phyloP scores from a whole-genome alignment of 305 asterid species.

The Rubia peregrina region DNA sequence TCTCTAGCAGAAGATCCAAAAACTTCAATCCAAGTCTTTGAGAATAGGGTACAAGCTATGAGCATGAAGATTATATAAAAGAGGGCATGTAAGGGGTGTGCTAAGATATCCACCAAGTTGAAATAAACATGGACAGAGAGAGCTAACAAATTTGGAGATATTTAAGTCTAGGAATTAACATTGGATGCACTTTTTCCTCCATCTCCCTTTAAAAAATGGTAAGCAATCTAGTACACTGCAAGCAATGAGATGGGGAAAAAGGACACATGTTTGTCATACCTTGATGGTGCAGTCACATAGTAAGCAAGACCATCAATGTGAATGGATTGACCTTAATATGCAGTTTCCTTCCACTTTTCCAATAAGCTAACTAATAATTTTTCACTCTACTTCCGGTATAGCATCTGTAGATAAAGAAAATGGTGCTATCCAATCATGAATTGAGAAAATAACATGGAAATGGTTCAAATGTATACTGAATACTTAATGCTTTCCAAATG shows the following conservation, averaged over 20 bases:
- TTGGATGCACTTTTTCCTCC: background rate
- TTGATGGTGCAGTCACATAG: constrained; percentile 68
- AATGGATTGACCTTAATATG: constrained; percentile 56
- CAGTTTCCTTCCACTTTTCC: constrained; percentile 75
- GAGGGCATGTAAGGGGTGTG: constrained; percentile 72
- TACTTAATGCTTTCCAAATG: constrained; percentile 69
- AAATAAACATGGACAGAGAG: constrained; percentile 14
- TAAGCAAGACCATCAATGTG: constrained; percentile 73
- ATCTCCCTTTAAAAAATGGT: background rate
- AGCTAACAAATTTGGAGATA: background rate
- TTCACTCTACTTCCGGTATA: constrained; percentile 52
- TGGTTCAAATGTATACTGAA: background rate
- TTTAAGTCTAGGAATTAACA: background rate
- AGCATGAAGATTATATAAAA: constrained; percentile 68
- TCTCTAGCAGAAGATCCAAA: constrained; percentile 81
- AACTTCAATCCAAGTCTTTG: constrained; percentile 81
- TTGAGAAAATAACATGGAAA: background rate
- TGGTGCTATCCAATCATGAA: background rate
- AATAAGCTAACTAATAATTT: constrained; percentile 56
- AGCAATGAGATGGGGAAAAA: background rate
- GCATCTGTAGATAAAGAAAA: constrained; percentile 33
- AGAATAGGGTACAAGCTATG: constrained; percentile 69
- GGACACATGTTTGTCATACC: constrained; percentile 23
- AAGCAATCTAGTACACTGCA: background rate
- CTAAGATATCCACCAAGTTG: constrained; percentile 64